Percentiles rank a stretch among this genome's conserved stretches.
phyloP scores from a whole-genome alignment of 768 basidiomycete genomes.

The Trametes cubensis region DNA sequence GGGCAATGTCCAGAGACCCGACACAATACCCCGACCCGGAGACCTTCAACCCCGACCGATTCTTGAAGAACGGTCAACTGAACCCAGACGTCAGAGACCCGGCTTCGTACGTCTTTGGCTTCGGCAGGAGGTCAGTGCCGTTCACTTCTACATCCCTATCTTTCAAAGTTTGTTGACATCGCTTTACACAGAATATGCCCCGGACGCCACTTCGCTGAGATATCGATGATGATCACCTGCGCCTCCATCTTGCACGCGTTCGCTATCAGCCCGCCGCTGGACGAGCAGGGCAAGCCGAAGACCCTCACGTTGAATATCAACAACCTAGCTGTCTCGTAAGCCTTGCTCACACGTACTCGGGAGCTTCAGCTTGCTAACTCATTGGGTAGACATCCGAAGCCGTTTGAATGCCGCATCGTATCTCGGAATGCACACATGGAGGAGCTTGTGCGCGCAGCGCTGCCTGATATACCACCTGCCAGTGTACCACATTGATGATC shows the following conservation, averaged over 20 bases:
- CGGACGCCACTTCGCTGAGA: slow-evolving; percentile 13
- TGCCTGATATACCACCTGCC: background rate
- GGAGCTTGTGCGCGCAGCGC: slow-evolving; percentile 4
- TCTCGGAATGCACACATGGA: slow-evolving; percentile 7
- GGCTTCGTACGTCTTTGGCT: slow-evolving; percentile 19
- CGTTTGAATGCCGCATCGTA: slow-evolving; percentile 11
- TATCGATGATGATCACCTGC: slow-evolving; percentile 5
- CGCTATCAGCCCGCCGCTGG: slow-evolving; percentile 6
- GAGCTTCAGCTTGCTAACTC: background rate
- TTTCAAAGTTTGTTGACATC: too few relatives aligned
- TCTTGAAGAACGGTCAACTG: slow-evolving; percentile 9
- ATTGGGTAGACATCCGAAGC: background rate
- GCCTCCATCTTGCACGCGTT: slow-evolving; percentile 15
- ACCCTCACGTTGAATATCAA: slow-evolving; percentile 2
- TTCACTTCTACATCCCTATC: background rate
- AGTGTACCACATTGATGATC: background rate
- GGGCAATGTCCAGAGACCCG: slow-evolving; percentile 19
- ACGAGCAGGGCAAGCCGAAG: slow-evolving; percentile 6
- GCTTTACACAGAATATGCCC: slow-evolving; percentile 4
- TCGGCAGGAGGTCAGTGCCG: slow-evolving; percentile 17
- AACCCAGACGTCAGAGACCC: slow-evolving; percentile 16
- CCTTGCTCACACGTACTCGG: too few relatives aligned
- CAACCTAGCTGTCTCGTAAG: slow-evolving; percentile 11
- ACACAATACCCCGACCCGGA: slow-evolving; percentile 18
- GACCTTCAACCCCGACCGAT: slow-evolving; percentile 17